Evolutionary conservation across 768 basidiomycete species (phyloP), one percentile per base, ranked within the genome.

Genomic region (Tephrocybe sp.): DNA sequence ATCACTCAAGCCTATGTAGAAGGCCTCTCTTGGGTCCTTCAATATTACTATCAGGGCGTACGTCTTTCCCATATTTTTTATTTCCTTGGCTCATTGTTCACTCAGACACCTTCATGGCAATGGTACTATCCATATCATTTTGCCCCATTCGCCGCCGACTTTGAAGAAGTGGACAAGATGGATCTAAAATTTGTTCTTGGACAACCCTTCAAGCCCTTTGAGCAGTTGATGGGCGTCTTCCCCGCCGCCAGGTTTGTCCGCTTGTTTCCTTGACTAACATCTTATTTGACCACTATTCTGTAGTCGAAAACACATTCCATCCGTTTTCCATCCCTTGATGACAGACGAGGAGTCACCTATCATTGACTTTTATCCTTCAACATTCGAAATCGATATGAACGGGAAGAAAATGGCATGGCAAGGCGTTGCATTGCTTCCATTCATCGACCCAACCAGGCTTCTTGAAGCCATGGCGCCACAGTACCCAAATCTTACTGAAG

Each of bases 401-500:
- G 97, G 97, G 50, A 98, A 98, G 73, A 91, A 89, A 70, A 97
- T 98, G 94, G 78, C 90, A 6, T 99, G 97, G 97, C 95, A 99
- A 67, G 97, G 97, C 46, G 93, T 99, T 48, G 94, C 97, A 0
- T 73, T 99, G 8, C 74, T 99, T 18, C 94, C 97, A 0, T 99
- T 98, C 74, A 98, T 99, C 54, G 91, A 98, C 62, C 77, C 85
- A 64, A 78, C 77, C 47, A 80, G 94, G 27, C 70, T 99, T 21
- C 71, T 98, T 46, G 84, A 81, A 27, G 91, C 94, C 3, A 92
- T 99, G 87, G 79, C 74, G 7, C 64, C 74, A 11, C 76, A 72
- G 54, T 87, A 87, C 63, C 69, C 74, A 43, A 81, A 80, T 40
- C 75, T 99, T 38, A 80, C 79, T 0, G 87, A 91, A 50, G 91